Evolutionary conservation across 257 asterid genomes (phyloP), one percentile per base, ranked within the genome.

Genomic region (Nicotiana undulata): DNA sequence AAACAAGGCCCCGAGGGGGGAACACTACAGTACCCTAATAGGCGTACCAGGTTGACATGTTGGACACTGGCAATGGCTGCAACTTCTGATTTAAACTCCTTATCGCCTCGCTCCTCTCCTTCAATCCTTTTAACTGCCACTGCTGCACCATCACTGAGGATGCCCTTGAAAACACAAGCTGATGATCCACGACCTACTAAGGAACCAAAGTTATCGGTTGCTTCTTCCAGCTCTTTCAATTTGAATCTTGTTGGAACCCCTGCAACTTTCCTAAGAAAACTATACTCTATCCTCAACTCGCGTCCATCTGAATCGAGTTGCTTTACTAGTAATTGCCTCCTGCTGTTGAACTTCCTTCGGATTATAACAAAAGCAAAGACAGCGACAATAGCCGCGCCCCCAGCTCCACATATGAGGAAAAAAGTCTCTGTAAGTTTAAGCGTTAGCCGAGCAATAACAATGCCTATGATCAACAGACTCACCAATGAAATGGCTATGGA

Each of bases 31-130:
- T 86, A 93, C 4, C 98, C 98, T 2, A 92, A 77, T 34, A 93
- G 93, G 11, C 96, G 91, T 4, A 86, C 92, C 0, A 93, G 97
- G n/a, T 93, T 90, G 0, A 91, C 90, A 28, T 93, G 98, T 67
- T 93, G 98, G n/a, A 93, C 86, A 31, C 97, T 92, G 0, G 97
- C 93, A 17, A 93, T 90, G 0, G 98, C 98, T 2, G 94, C 88
- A 5, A 91, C 98, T 64, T 93, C 98, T 0, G 98, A 88, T 75
- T 86, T 90, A 85, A 93, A 93, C 6, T 85, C 88, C 81, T 81
- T 89, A 49, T 92, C 96, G 7, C 93, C 96, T 1, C 87, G 86
- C 61, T 90, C 98, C 28, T 90, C 98, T 60, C 95, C 94, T 17
- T 89, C 90, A 3, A 93, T 90, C 86, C 93, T 83, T 67, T 93